phyloP scores from a whole-genome alignment of 2,329 filamentous ascomycete genomes.

The Colletotrichum ledebouriae region DNA sequence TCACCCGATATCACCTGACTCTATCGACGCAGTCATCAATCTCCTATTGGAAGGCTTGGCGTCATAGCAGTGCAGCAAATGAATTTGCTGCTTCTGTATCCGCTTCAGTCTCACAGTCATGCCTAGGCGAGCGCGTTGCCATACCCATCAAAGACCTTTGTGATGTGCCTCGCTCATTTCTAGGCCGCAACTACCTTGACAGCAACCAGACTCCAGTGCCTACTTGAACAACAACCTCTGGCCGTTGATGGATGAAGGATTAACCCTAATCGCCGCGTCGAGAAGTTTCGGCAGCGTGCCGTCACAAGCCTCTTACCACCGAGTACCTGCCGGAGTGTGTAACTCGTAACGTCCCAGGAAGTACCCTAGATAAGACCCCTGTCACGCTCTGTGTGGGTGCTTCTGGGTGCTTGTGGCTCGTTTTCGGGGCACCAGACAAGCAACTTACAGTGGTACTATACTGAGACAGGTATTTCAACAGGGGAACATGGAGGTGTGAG shows the following conservation, averaged over 20 bases:
- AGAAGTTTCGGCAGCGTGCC: conserved; percentile 26
- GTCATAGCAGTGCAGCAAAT: not conserved
- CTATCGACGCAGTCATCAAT: not conserved
- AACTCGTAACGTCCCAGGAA: not conserved
- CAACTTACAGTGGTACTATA: too few relatives aligned
- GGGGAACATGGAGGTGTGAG: too few relatives aligned
- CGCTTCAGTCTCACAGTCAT: too few relatives aligned
- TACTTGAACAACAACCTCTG: not conserved
- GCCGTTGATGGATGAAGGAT: not conserved
- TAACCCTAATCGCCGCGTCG: not conserved
- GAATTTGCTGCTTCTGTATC: not conserved
- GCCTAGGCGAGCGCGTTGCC: not conserved
- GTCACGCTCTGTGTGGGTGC: conserved; percentile 5
- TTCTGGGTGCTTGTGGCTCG: conserved; percentile 24
- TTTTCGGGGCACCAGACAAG: conserved; percentile 13
- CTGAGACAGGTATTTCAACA: too few relatives aligned
- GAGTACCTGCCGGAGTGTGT: not conserved
- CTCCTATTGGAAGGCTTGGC: not conserved
- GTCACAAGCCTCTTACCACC: not conserved
- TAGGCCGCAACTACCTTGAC: not conserved
- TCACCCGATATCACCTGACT: conserved; percentile 6
- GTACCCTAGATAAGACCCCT: not conserved
- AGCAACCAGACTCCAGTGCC: not conserved
- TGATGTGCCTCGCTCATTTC: too few relatives aligned
- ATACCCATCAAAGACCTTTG: not conserved